These are phyloP conservation scores for Scheffersomyces cryptocercus DNA, from an alignment of 1,139 yeast species.

Conservation along the genomic window DNA sequence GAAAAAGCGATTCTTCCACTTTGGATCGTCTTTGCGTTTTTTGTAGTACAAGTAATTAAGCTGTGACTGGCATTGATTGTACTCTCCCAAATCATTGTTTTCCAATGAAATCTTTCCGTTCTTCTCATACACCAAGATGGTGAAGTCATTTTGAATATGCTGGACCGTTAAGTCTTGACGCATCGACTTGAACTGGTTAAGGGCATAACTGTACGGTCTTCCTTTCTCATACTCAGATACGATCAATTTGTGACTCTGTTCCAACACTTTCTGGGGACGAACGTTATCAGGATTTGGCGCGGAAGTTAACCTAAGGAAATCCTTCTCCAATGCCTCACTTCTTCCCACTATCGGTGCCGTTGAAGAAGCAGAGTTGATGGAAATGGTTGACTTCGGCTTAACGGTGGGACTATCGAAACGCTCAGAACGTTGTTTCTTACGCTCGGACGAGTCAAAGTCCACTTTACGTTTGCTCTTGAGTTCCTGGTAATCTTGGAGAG, in stretches of 20 bases:
- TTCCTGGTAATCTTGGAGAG: slow-evolving; percentile 1
- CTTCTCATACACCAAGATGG: slow-evolving; percentile 77
- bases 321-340: slow-evolving; percentile 67
- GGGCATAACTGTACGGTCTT: slow-evolving; percentile 67
- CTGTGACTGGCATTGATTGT: slow-evolving; percentile 91
- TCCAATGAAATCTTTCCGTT: slow-evolving; percentile 88
- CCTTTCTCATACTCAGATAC: slow-evolving; percentile 56
- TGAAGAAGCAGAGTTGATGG: background rate
- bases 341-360: slow-evolving; percentile 57
- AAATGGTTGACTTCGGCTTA: slow-evolving; percentile 4
- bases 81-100: slow-evolving; percentile 86
- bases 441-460: slow-evolving; percentile 36
- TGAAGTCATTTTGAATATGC: slow-evolving; percentile 75
- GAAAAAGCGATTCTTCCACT: slow-evolving; percentile 12
- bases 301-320: slow-evolving; percentile 80
- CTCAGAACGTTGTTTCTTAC: slow-evolving; percentile 48
- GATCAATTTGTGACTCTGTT: slow-evolving; percentile 57
- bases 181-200: slow-evolving; percentile 88
- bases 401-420: slow-evolving; percentile 45
- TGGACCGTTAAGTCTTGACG: slow-evolving; percentile 95
- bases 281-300: slow-evolving; percentile 87
- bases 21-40: slow-evolving; percentile 8
- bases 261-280: slow-evolving; percentile 67
- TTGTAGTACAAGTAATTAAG: slow-evolving; percentile 59
- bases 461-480: slow-evolving; percentile 5